These are phyloP conservation scores for Acrocalymma vagum DNA, from an alignment of 2,329 filamentous ascomycete species.

Conservation along the genomic window DNA sequence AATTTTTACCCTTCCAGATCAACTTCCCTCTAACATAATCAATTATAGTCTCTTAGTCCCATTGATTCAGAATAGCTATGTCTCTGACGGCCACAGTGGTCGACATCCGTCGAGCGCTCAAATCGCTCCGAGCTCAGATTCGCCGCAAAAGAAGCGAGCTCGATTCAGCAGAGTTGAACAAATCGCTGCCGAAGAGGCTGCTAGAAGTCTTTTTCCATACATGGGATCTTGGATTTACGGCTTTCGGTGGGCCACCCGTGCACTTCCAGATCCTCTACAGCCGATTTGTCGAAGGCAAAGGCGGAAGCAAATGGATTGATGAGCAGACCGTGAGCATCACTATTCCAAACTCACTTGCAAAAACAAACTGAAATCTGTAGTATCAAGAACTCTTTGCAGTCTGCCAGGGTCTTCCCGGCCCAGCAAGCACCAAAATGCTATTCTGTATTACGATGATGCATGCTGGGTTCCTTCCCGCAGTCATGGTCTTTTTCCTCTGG, in stretches of 20 bases:
- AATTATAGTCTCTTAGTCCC: too few relatives aligned
- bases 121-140: too few relatives aligned
- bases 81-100: too few relatives aligned
- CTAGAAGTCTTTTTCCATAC: conserved; percentile 21
- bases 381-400: conserved; percentile 76
- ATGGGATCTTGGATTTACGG: conserved; percentile 69
- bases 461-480: conserved; percentile 63
- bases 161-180: too few relatives aligned
- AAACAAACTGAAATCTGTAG: conserved; percentile 42
- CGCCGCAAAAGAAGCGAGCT: too few relatives aligned
- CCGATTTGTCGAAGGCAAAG: conserved; percentile 63
- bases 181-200: too few relatives aligned
- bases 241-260: conserved; percentile 72
- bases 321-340: conserved; percentile 65
- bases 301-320: conserved; percentile 71
- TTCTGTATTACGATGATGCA: conserved; percentile 72
- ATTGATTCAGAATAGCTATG: too few relatives aligned
- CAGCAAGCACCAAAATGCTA: conserved; percentile 73
- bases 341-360: not conserved
- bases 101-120: too few relatives aligned
- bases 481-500: conserved; percentile 69
- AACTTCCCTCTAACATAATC: too few relatives aligned
- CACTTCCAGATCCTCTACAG: conserved; percentile 72
- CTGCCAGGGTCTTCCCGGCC: conserved; percentile 71
- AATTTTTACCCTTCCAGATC: too few relatives aligned